Conservation (phyloP, 2,329 filamentous ascomycete genomes). For the Didymosphaeria variabile region DNA sequence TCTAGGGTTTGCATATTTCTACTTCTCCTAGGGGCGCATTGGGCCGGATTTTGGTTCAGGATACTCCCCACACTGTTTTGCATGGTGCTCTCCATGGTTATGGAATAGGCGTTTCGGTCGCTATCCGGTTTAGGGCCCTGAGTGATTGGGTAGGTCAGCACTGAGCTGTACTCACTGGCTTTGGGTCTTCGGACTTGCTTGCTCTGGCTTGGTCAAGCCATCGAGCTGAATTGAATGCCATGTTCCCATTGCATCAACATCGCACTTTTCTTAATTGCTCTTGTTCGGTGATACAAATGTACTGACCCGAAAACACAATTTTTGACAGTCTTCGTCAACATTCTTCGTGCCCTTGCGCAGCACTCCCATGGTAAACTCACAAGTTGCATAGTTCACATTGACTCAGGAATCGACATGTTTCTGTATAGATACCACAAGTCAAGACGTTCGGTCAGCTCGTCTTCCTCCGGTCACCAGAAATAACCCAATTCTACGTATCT, state of each 20-base stretch:
- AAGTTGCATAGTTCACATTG: too few relatives aligned
- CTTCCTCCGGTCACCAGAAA: too few relatives aligned
- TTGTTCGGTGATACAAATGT: not conserved
- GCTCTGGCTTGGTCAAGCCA: slow-evolving; percentile 6
- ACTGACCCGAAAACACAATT: too few relatives aligned
- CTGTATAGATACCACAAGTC: too few relatives aligned
- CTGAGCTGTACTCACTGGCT: slow-evolving; percentile 4
- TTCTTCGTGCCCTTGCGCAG: too few relatives aligned
- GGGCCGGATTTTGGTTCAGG: slow-evolving; percentile 5
- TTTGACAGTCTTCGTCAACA: too few relatives aligned
- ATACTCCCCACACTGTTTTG: slow-evolving; percentile 11
- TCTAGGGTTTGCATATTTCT: slow-evolving; percentile 16
- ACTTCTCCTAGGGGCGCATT: slow-evolving; percentile 10
- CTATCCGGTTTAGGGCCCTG: not conserved
- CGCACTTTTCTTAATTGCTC: not conserved
- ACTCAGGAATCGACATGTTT: too few relatives aligned
- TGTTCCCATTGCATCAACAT: not conserved
- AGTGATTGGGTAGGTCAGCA: not conserved
- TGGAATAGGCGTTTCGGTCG: slow-evolving; percentile 13
- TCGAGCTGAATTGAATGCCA: slow-evolving; percentile 10
- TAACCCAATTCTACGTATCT: too few relatives aligned
- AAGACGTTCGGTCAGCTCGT: too few relatives aligned
- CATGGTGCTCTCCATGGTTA: slow-evolving; percentile 10
- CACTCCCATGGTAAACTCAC: too few relatives aligned
- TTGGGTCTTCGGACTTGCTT: not conserved